These are phyloP conservation scores for Ascochyta rabiei DNA, from an alignment of 2,329 filamentous ascomycete genomes.

Conservation along the genomic window DNA sequence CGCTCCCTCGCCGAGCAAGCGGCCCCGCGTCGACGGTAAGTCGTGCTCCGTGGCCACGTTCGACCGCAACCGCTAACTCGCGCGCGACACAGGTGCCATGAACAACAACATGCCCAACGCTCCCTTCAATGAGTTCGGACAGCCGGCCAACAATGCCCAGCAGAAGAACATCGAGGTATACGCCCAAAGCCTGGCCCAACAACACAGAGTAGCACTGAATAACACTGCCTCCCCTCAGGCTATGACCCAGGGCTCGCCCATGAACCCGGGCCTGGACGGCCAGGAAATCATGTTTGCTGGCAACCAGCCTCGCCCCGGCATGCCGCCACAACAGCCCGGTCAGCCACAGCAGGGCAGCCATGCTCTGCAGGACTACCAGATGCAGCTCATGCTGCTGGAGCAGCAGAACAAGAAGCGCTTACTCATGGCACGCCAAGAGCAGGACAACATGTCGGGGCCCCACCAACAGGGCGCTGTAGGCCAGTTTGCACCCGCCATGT, in stretches of 20 bases:
- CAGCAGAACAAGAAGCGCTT: slow-evolving; percentile 87
- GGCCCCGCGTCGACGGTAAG: slow-evolving; percentile 78
- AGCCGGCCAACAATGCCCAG: slow-evolving; percentile 65
- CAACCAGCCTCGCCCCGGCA: slow-evolving; percentile 48
- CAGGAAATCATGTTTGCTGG: slow-evolving; percentile 43
- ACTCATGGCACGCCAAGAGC: slow-evolving; percentile 81
- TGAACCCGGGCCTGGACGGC: slow-evolving; percentile 66
- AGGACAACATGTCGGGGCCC: slow-evolving; percentile 68
- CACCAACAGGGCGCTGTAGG: slow-evolving; percentile 54
- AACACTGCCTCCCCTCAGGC: slow-evolving; percentile 80
- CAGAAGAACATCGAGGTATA: slow-evolving; percentile 88
- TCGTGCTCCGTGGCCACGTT: slow-evolving; percentile 58
- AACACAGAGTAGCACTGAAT: slow-evolving; percentile 80
- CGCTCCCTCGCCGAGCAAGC: slow-evolving; percentile 89
- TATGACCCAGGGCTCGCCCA: slow-evolving; percentile 80
- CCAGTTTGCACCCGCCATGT: slow-evolving; percentile 70
- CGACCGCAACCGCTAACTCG: slow-evolving; percentile 56
- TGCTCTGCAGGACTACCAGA: slow-evolving; percentile 84
- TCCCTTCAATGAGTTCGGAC: slow-evolving; percentile 71
- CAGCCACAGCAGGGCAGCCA: slow-evolving; percentile 70
- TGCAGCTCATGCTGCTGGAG: slow-evolving; percentile 86
- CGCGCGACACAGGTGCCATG: slow-evolving; percentile 73
- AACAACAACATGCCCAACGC: slow-evolving; percentile 74
- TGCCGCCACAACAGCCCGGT: slow-evolving; percentile 65
- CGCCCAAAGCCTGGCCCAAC: slow-evolving; percentile 80